Base-by-base conservation (phyloP, 2,329 filamentous ascomycete species). In the Trichoderma polysporum region DNA sequence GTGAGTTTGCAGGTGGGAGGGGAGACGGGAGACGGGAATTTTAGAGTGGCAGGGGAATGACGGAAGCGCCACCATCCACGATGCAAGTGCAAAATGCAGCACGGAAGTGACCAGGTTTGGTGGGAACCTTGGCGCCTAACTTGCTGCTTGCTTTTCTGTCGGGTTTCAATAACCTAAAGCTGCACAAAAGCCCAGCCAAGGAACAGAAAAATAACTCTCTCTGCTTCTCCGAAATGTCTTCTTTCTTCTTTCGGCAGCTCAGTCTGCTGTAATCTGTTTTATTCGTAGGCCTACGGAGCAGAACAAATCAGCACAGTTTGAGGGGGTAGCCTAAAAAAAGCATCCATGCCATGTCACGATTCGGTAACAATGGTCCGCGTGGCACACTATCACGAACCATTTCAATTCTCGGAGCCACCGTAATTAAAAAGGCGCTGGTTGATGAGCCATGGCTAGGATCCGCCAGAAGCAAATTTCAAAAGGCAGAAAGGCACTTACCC, bases 1-100 rank as follows among this genome's bases (percentile, higher is more conserved):
- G 47, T 29, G 47, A 50, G 47, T 29, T 50, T 50, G 47, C 13
- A 50, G 47, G 47, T 27, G 47, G 47, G 70, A 71, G 68, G 69
- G 47, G 58, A 60, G 65, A 27, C 49, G 68, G 47, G 58, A 60
- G 65, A 27, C 49, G 68, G 35, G 70, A 69, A 66, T 64, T 66
- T 60, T 58, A 66, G 61, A 52, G 61, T 54, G 62, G 67, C 58
- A 52, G 39, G 35, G 54, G 63, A 67, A 50, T 35, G 41, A 50
- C 15, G 35, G 29, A 49, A 60, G 67, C 49, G 49, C 63, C 63
- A 66, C n/a, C 56, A 59, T 60, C 54, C 56, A 60, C 50, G 56
- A 59, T 53, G 52, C 25, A 49, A 57, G 62, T 41, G 52, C 41
- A 53, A 49, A 56, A 58, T 65, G 62, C 39, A 59, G 47, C 45